Evolutionary conservation across 164 flowering plant species (phyloP), one percentile per base, ranked within the genome.

Genomic region (Berberis thunbergii): DNA sequence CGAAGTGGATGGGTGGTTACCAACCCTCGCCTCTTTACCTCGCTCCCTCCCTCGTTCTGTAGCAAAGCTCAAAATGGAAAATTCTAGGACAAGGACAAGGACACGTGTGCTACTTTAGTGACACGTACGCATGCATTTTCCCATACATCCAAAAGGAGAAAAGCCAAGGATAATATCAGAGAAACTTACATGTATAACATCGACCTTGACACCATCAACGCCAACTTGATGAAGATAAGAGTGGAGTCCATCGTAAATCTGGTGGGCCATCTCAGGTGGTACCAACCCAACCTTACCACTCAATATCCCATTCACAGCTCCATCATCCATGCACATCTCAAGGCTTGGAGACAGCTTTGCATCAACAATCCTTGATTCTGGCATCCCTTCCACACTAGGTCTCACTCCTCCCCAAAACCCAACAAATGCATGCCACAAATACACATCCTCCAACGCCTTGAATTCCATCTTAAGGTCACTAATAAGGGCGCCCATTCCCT

Each of bases 341-440:
- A 85, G 60, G 45, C 89, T 85, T 1, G 88, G 88, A 0, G 89
- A 74, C 12, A 87, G 73, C 59, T 68, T 70, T 2, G 94, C 90
- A 54, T 38, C 4, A 2, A 83, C 62, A 1, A 89, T 80, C 52
- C n/a, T 68, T 0, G 89, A 61, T 43, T 75, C 78, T 0, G 93
- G 97, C 60, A 88, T 59, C 1, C 81, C 83, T 3, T 75, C 62
- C 7, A 70, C 76, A 11, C 63, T 41, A 57, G 97, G 97, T 60
- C 91, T 66, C 7, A 91, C 12, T 54, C 97, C 97, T 40, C 97
- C 97, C 97, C 96, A 91, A 56, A 85, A 88, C 12, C 93, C 93
- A 54, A 84, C 84, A 7, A 91, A 73, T 0, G 96, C 96, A 65
- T 91, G 96, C 97, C 96, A 91, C 44, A 88, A 91, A 65, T 91